Percentiles rank a stretch among this genome's conserved stretches.
These are phyloP conservation scores for Tetradesmus obliquus DNA, from an alignment of 139 green algal species.

Conservation along the genomic window DNA sequence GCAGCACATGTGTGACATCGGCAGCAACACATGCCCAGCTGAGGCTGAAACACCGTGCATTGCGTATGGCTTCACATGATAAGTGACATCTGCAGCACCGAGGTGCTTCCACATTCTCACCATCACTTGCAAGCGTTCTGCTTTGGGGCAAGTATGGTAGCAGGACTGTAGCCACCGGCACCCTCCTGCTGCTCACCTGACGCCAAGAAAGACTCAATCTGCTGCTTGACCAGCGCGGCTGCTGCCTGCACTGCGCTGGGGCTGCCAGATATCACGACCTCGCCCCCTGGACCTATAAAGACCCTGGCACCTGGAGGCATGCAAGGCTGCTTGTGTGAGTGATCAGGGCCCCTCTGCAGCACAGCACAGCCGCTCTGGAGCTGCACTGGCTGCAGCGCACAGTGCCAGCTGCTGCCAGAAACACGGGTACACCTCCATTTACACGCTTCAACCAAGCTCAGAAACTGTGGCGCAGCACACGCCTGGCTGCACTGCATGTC, in stretches of 20 bases:
- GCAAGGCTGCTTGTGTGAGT: too few relatives aligned
- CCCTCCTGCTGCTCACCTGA: neutral
- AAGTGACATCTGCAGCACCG: too few relatives aligned
- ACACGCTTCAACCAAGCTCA: too few relatives aligned
- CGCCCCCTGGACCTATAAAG: neutral
- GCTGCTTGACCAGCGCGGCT: neutral
- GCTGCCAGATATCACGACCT: constrained; percentile 1
- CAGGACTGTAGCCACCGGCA: too few relatives aligned
- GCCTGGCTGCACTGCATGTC: neutral
- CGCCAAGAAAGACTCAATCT: constrained; percentile 5
- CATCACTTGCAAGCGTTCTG: too few relatives aligned
- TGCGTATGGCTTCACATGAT: too few relatives aligned
- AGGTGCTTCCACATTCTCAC: too few relatives aligned
- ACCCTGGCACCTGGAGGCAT: neutral
- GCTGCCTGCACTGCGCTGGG: neutral
- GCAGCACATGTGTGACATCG: neutral
- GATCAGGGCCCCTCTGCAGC: too few relatives aligned
- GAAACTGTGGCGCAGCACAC: too few relatives aligned
- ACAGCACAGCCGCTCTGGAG: too few relatives aligned
- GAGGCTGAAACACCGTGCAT: neutral
- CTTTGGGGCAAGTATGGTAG: too few relatives aligned
- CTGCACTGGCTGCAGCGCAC: neutral
- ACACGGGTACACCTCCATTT: too few relatives aligned
- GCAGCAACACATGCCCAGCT: neutral
- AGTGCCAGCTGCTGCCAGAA: neutral